Evolutionary conservation across 1,284 basidiomycete genomes (phyloP).

Genomic region (Malassezia yamatoensis): DNA sequence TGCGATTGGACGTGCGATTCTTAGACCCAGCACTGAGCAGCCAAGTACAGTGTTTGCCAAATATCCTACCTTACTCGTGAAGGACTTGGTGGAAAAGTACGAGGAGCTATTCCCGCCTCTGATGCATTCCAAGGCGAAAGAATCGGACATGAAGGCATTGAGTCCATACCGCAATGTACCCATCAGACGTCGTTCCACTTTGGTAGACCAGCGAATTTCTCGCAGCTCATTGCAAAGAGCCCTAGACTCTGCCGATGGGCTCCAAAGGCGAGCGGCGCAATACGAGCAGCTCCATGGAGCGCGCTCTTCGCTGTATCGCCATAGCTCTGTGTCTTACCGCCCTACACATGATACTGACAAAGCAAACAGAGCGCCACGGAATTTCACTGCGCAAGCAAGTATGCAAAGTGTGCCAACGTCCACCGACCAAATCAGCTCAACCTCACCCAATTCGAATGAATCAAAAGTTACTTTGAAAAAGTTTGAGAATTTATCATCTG

Average conservation of each 20-base stretch:
- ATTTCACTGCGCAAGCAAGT: neutral
- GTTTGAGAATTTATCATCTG: neutral
- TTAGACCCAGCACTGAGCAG: slow-evolving; percentile 74
- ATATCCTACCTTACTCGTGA: slow-evolving; percentile 59
- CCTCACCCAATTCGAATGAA: neutral
- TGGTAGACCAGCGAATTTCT: slow-evolving; percentile 61
- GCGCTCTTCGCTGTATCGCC: neutral
- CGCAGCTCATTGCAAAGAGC: slow-evolving; percentile 26
- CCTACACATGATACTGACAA: neutral
- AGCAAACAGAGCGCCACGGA: neutral
- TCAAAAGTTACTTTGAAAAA: neutral
- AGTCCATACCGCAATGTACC: slow-evolving; percentile 53
- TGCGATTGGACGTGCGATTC: slow-evolving; percentile 70
- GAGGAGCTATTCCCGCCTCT: slow-evolving; percentile 66
- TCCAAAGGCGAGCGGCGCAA: slow-evolving; percentile 24
- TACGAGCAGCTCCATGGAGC: slow-evolving; percentile 18
- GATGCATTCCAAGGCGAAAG: slow-evolving; percentile 69
- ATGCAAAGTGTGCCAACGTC: neutral
- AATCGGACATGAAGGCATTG: slow-evolving; percentile 55
- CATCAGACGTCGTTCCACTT: slow-evolving; percentile 71
- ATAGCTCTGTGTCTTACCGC: slow-evolving; percentile 1
- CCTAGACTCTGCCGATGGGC: slow-evolving; percentile 19
- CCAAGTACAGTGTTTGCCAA: slow-evolving; percentile 67
- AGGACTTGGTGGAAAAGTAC: slow-evolving; percentile 73
- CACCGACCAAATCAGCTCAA: neutral